Base-by-base conservation (phyloP, 2,329 filamentous ascomycete genomes). In the Arachnomyces sp. region DNA sequence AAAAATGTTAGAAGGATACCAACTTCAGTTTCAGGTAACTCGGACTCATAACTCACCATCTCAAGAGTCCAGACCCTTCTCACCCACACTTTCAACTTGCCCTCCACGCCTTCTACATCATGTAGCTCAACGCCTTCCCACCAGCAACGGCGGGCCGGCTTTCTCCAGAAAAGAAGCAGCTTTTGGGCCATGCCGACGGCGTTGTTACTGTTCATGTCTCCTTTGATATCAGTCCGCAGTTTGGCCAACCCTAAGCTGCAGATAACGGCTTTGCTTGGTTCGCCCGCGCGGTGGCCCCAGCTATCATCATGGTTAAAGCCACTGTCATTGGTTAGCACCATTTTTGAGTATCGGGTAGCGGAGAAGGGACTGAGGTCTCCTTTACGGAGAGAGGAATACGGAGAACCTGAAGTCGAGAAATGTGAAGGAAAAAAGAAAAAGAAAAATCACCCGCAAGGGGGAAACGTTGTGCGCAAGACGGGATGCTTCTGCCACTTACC, bases 131-230 rank as follows among this genome's bases (percentile, higher is more conserved):
- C 84, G 16, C 92, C 92, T 63, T 98, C 92, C 92, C 92, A 98
- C 92, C 92, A 98, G 71, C 92, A 98, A 61, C 92, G 77, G 45
- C 92, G 74, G 11, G 92, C 92, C 12, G 92, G 92, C 66, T 98
- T 98, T 50, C 92, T 79, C 92, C 92, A 98, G 71, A 98, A 98
- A 3, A 98, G 74, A 11, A 98, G 74, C 34, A 98, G 76, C 68
- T 98, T 98, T 64, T 98, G 92, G 9, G 92, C 92, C 92, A 98
- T 98, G 38, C 90, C 90, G 13, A 96, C 87, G 0, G 87, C 84
- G 59, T 77, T 81, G 54, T 70, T 78, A 55, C 81, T 88, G 50
- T 75, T 80, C 38, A 84, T 71, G 52, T 89, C 86, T 40, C 87
- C 76, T 46, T 71, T 81, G 55, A 94, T 88, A 54, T 96, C 92